Percentiles rank a stretch among this genome's conserved stretches.
These are phyloP conservation scores for Sarocladium kiliense DNA, from an alignment of 2,329 filamentous ascomycete genomes.

Conservation along the genomic window DNA sequence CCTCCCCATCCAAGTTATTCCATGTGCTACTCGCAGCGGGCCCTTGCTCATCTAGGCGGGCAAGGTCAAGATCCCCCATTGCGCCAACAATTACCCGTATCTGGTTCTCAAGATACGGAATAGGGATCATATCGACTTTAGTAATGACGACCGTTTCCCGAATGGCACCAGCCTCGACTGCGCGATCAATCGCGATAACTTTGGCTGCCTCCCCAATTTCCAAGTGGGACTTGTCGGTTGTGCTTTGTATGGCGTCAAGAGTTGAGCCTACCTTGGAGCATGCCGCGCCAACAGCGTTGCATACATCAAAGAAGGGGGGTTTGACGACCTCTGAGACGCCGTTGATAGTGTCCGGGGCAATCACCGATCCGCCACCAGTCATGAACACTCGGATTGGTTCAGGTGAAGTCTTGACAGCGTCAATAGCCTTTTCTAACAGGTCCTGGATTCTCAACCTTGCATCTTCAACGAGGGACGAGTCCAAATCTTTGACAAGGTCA, in stretches of 20 bases:
- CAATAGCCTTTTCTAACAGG: slow-evolving; percentile 46
- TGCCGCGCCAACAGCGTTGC: slow-evolving; percentile 57
- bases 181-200: slow-evolving; percentile 24
- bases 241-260: slow-evolving; percentile 46
- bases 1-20: too few species aligned
- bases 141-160: slow-evolving; percentile 34
- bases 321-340: slow-evolving; percentile 46
- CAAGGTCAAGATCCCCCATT: not conserved
- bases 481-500: slow-evolving; percentile 20
- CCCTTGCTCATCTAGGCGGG: not conserved
- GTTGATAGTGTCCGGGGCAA: slow-evolving; percentile 41
- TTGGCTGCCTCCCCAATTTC: slow-evolving; percentile 33
- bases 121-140: slow-evolving; percentile 35
- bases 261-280: slow-evolving; percentile 50
- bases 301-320: slow-evolving; percentile 48
- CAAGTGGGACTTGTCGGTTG: slow-evolving; percentile 31
- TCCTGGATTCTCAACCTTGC: slow-evolving; percentile 32
- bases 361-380: slow-evolving; percentile 52
- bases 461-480: slow-evolving; percentile 15
- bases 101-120: slow-evolving; percentile 4
- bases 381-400: slow-evolving; percentile 47
- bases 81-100: not conserved
- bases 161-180: slow-evolving; percentile 25
- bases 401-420: slow-evolving; percentile 51
- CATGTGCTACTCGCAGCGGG: too few species aligned